Percentiles rank a stretch among this genome's conserved stretches.
phyloP scores from a whole-genome alignment of 345 rosid genomes.

The Populus euphratica region DNA sequence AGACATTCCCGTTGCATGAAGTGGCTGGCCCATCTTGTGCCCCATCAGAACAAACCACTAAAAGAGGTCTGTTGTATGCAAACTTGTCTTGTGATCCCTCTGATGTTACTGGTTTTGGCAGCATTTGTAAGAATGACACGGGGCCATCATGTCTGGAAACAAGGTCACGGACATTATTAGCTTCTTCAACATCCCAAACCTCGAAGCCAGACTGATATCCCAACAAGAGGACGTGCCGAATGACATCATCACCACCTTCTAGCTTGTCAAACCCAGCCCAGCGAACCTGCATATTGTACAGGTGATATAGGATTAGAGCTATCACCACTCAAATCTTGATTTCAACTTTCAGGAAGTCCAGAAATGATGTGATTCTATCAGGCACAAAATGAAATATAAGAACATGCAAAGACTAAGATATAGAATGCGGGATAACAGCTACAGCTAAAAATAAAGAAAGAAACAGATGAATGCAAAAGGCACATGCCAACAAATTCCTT shows the following conservation, averaged over 20 bases:
- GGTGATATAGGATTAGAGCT: conserved; percentile 7
- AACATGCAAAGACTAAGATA: not conserved
- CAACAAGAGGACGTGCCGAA: conserved; percentile 65
- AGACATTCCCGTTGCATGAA: conserved; percentile 32
- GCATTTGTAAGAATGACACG: conserved; percentile 79
- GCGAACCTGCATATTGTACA: conserved; percentile 47
- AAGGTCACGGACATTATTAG: conserved; percentile 65
- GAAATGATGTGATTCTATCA: not conserved
- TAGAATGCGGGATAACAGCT: not conserved
- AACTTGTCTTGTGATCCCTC: conserved; percentile 45
- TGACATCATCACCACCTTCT: conserved; percentile 45
- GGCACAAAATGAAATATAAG: not conserved
- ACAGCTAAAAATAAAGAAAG: not conserved
- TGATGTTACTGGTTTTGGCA: conserved; percentile 50
- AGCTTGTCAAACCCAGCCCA: conserved; percentile 98
- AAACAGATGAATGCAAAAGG: no score
- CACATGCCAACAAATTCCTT: not conserved
- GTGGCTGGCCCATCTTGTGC: conserved; percentile 41
- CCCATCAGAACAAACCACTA: conserved; percentile 66
- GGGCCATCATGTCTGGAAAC: conserved; percentile 78
- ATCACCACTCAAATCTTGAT: not conserved
- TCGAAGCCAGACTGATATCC: conserved; percentile 87
- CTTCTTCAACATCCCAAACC: conserved; percentile 96
- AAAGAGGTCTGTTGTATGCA: conserved; percentile 60
- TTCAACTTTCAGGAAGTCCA: not conserved